These are phyloP conservation scores for Penicillium cosmopolitanum DNA, from an alignment of 495 filamentous ascomycete species.

Conservation along the genomic window DNA sequence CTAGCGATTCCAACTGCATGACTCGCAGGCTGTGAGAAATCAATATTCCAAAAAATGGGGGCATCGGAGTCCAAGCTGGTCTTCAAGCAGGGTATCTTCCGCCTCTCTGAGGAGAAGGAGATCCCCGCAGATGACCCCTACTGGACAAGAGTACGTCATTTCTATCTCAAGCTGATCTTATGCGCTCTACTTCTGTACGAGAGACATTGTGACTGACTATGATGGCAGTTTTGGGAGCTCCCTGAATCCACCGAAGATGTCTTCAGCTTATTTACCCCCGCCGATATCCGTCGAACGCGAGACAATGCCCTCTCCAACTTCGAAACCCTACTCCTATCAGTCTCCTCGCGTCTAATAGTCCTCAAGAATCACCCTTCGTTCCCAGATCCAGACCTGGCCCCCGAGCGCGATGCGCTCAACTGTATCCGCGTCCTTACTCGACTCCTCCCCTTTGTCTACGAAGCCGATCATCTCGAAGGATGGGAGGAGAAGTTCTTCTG, in stretches of 20 bases:
- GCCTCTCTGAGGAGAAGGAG: constrained; percentile 84
- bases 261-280: constrained; percentile 92
- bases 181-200: neutral
- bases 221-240: constrained; percentile 88
- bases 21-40: constrained; percentile 29
- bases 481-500: constrained; percentile 98
- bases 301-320: constrained; percentile 87
- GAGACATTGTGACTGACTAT: constrained; percentile 7
- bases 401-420: constrained; percentile 87
- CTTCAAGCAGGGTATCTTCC: constrained; percentile 99
- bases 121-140: constrained; percentile 90
- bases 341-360: constrained; percentile 77
- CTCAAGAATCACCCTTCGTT: constrained; percentile 90
- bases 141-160: constrained; percentile 76
- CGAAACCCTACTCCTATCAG: constrained; percentile 83
- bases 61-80: constrained; percentile 99
- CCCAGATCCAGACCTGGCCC: constrained; percentile 85
- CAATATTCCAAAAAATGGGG: constrained; percentile 67
- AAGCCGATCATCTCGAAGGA: constrained; percentile 78
- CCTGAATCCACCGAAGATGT: constrained; percentile 95
- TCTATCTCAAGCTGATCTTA: neutral
- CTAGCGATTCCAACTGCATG: constrained; percentile 32
- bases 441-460: constrained; percentile 89
- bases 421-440: constrained; percentile 93
- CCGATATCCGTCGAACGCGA: constrained; percentile 89